A percentile compares a stretch with the other conserved stretches of the same genome.
These are phyloP conservation scores for Aspergillus sp. DNA, from an alignment of 2,329 filamentous ascomycete species.

Conservation along the genomic window DNA sequence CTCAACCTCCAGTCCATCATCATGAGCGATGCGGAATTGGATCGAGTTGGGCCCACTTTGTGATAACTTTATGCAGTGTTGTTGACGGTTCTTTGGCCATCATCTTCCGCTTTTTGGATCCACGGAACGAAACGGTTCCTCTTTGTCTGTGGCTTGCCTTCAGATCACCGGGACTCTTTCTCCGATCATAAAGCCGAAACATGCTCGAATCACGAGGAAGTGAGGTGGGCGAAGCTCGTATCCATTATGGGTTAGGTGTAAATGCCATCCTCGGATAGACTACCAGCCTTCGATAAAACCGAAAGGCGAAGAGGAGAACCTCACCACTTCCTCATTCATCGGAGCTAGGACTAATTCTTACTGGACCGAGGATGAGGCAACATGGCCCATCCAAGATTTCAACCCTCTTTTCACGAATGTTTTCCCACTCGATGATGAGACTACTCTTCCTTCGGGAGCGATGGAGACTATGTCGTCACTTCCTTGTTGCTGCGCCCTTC, in stretches of 20 bases:
- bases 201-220: background rate
- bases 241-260: background rate
- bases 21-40: background rate
- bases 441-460: background rate
- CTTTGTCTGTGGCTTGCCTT: background rate
- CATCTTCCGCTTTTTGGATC: background rate
- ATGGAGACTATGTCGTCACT: background rate
- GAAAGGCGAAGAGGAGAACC: background rate
- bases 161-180: background rate
- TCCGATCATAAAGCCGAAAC: background rate
- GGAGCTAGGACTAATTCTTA: no score
- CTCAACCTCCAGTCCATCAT: background rate
- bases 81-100: background rate
- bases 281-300: background rate
- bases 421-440: background rate
- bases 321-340: no score
- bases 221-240: background rate
- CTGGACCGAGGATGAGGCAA: no score
- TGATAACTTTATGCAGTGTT: slow-evolving; percentile 1
- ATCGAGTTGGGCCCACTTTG: background rate
- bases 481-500: background rate
- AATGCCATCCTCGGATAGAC: background rate
- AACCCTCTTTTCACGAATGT: background rate
- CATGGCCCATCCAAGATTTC: background rate
- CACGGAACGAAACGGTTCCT: background rate